These are phyloP conservation scores for Fusarium sp. DNA, from an alignment of 2,329 filamentous ascomycete species.

Conservation along the genomic window DNA sequence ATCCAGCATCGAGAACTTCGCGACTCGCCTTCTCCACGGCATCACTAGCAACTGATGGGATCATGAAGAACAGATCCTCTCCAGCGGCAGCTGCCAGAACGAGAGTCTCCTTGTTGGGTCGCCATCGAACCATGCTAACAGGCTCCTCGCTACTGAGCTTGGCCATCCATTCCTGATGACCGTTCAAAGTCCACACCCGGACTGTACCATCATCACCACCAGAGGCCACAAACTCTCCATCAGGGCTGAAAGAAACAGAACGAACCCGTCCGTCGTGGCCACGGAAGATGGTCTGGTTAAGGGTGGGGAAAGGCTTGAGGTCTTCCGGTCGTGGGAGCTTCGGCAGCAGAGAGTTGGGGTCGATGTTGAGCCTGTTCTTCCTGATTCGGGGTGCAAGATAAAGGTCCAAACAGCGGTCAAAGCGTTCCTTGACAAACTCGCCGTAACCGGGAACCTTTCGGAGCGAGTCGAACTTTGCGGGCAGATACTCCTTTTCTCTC, in stretches of 20 bases:
- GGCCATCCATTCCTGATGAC: conserved; percentile 86
- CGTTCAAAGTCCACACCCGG: conserved; percentile 90
- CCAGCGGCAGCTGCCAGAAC: conserved; percentile 86
- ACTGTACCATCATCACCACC: conserved; percentile 95
- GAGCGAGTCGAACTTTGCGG: conserved; percentile 82
- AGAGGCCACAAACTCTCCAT: conserved; percentile 86
- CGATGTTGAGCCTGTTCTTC: conserved; percentile 95
- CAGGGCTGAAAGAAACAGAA: conserved; percentile 84
- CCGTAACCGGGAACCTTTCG: conserved; percentile 94
- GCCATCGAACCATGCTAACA: conserved; percentile 89
- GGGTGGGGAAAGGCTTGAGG: conserved; percentile 92
- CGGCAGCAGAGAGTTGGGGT: conserved; percentile 89
- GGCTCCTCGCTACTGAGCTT: conserved; percentile 81
- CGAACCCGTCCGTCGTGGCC: conserved; percentile 92
- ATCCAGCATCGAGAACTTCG: conserved; percentile 86
- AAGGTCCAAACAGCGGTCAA: conserved; percentile 93
- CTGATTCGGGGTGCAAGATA: conserved; percentile 93
- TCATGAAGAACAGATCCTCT: conserved; percentile 85
- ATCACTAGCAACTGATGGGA: conserved; percentile 79
- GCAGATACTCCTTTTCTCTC: conserved; percentile 87
- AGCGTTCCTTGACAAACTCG: conserved; percentile 91
- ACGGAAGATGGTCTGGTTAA: conserved; percentile 85
- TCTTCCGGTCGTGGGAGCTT: conserved; percentile 95
- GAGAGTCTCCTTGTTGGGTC: conserved; percentile 81
- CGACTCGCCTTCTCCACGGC: conserved; percentile 78